Base-by-base conservation (phyloP, 78 protist genomes). In the Diacronema lutheri region DNA sequence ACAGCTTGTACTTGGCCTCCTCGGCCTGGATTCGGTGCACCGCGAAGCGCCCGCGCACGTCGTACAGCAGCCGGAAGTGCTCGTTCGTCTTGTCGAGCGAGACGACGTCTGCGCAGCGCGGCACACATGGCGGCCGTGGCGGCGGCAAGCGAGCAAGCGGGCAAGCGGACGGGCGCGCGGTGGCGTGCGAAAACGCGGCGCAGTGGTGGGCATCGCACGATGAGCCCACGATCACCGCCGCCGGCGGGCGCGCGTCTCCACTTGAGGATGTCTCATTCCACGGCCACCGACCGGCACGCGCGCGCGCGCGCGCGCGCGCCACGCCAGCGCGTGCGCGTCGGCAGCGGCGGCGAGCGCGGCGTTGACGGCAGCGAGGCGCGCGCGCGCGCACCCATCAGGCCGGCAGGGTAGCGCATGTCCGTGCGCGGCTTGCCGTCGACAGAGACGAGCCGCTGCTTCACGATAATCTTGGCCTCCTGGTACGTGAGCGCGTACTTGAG, bases 371-470 rank as follows among this genome's bases (percentile, higher is more conserved):
- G n/a, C n/a, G n/a, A n/a, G n/a, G n/a, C n/a, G n/a, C n/a, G n/a
- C n/a, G 50, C 50, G 50, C 50, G 50, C 50, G 50, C 50, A 90
- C 93, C 96, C 99, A 93, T 93, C 96, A 99, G 96, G 64, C 99
- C 99, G 40, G 97, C 92, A 55, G 99, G 99, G 99, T 79, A 98
- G 88, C 83, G 92, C 73, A 81, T 41, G 91, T 99, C 99, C 12
- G 99, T 96, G 87, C 99, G 93, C 46, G 95, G 96, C 89, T 95
- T 92, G 74, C 97, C 96, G 91, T 99, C 99, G 37, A 99, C 98
- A 90, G 95, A 89, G 86, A 98, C 93, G 72, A 80, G 88, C n/a
- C 98, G 86, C 89, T 96, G 93, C 95, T 72, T 93, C 57, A 94
- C 23, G 85, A 99, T 97, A 64, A 83, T 29, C 92, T 88, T 91